Evolutionary conservation across 495 filamentous ascomycete species (phyloP).

Genomic region (Xylaria cubensis): DNA sequence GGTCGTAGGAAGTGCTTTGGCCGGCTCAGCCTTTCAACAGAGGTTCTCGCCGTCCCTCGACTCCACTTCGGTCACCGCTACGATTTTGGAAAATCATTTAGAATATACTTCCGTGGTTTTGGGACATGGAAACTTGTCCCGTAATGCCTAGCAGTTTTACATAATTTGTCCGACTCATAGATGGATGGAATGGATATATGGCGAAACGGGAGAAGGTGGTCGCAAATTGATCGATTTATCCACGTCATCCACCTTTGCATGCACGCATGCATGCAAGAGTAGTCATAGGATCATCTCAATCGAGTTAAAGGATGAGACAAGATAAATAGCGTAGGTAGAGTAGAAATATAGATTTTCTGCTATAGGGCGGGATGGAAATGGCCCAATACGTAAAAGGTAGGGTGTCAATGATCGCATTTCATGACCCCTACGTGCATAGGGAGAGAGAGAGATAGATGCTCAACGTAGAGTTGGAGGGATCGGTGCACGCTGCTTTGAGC

Average conservation of each 20-base stretch:
- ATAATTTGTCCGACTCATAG: not conserved
- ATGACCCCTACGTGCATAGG: not conserved
- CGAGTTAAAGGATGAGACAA: not conserved
- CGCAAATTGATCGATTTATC: conserved; percentile 14
- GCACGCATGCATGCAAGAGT: conserved; percentile 26
- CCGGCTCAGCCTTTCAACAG: not conserved
- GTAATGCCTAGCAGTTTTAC: not conserved
- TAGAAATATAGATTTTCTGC: not conserved
- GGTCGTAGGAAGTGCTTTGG: not conserved
- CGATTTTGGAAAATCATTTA: not conserved
- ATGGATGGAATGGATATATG: not conserved
- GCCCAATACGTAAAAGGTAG: not conserved
- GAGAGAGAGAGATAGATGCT: not conserved
- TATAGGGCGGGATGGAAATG: not conserved
- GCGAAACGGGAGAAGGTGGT: not conserved
- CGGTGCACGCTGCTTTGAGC: conserved; percentile 12
- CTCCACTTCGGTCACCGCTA: not conserved
- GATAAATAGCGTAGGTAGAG: not conserved
- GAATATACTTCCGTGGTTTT: not conserved
- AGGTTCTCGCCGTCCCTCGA: not conserved
- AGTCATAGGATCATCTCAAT: conserved; percentile 24
- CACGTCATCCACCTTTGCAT: conserved; percentile 14
- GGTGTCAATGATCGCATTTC: conserved; percentile 3
- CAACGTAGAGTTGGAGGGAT: not conserved
- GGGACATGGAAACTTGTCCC: not conserved